phyloP scores from a whole-genome alignment of 1,284 basidiomycete genomes.

The Malassezia obtusa region DNA sequence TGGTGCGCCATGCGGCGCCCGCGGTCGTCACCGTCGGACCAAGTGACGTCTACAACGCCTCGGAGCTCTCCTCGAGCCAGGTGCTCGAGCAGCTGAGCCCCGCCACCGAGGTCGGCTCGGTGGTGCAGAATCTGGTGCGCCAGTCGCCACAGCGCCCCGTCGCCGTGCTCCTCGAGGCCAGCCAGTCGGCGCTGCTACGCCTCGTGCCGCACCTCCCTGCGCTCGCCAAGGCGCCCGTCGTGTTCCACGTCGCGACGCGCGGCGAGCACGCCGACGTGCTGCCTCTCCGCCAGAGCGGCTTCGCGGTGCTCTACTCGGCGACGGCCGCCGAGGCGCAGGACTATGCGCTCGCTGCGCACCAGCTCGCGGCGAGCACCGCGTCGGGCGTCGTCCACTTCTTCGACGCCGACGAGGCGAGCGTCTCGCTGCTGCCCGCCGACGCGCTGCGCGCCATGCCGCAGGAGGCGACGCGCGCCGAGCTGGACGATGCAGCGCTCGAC shows the following conservation, averaged over 20 bases:
- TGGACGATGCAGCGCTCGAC: constrained; percentile 24
- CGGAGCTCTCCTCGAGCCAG: background rate
- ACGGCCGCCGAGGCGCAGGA: constrained; percentile 62
- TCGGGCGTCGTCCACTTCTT: constrained; percentile 72
- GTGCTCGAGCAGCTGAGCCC: background rate
- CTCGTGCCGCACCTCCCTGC: constrained; percentile 39
- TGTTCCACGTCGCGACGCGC: constrained; percentile 33
- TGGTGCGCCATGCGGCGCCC: constrained; percentile 1
- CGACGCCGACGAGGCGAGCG: constrained; percentile 45
- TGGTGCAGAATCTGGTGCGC: constrained; percentile 4
- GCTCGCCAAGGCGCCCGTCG: constrained; percentile 30
- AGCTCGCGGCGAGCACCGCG: constrained; percentile 57
- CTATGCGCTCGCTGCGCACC: constrained; percentile 62
- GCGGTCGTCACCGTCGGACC: constrained; percentile 4
- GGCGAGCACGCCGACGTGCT: constrained; percentile 58
- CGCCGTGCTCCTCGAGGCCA: constrained; percentile 2
- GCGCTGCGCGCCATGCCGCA: constrained; percentile 3
- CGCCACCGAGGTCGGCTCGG: constrained; percentile 8
- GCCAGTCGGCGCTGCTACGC: constrained; percentile 9
- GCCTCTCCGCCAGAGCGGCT: constrained; percentile 56
- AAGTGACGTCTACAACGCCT: background rate
- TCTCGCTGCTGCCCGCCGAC: constrained; percentile 3
- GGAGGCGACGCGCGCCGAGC: background rate
- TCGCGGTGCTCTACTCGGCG: constrained; percentile 59
- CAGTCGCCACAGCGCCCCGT: background rate